These are phyloP conservation scores for Phytophthora vignae DNA, from an alignment of 352 stramenopile genomes.

Conservation along the genomic window DNA sequence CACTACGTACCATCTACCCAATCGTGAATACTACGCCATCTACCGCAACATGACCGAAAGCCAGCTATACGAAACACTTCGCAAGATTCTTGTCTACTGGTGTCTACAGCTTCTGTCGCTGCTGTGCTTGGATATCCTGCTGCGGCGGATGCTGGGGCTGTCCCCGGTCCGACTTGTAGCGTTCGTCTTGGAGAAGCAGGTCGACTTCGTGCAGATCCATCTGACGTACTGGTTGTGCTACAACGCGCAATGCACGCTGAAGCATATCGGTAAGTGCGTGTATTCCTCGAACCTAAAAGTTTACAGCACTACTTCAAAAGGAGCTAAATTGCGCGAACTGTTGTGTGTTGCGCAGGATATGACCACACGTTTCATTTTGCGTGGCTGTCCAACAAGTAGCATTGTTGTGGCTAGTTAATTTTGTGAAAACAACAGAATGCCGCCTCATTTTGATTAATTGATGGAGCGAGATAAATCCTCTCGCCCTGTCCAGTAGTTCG, in stretches of 20 bases:
- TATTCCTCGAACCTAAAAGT: no score
- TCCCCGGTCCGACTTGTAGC: conserved; percentile 31
- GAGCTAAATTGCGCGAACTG: not conserved
- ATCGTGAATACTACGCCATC: conserved; percentile 14
- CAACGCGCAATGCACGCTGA: conserved; percentile 16
- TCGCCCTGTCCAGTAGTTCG: no score
- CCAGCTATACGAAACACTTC: conserved; percentile 3
- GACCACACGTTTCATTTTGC: conserved; percentile 18
- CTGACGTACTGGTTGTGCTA: conserved; percentile 46
- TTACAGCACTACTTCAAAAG: no score
- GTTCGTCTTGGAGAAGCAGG: conserved; percentile 46
- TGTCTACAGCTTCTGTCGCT: conserved; percentile 15
- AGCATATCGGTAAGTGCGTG: conserved; percentile 2
- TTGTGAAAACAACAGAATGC: no score
- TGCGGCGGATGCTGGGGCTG: conserved; percentile 2
- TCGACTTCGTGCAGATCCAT: conserved; percentile 27
- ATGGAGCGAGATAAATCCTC: no score
- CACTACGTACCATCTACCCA: conserved; percentile 12
- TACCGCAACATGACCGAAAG: conserved; percentile 3
- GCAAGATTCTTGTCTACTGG: conserved; percentile 14
- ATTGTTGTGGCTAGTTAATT: no score
- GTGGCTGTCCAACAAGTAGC: conserved; percentile 1
- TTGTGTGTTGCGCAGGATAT: conserved; percentile 3
- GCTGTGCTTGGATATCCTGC: not conserved
- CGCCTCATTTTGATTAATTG: no score